Evolutionary conservation across 2,329 filamentous ascomycete genomes (phyloP), one percentile per base, ranked within the genome.

Genomic region (Daldinia sp.): DNA sequence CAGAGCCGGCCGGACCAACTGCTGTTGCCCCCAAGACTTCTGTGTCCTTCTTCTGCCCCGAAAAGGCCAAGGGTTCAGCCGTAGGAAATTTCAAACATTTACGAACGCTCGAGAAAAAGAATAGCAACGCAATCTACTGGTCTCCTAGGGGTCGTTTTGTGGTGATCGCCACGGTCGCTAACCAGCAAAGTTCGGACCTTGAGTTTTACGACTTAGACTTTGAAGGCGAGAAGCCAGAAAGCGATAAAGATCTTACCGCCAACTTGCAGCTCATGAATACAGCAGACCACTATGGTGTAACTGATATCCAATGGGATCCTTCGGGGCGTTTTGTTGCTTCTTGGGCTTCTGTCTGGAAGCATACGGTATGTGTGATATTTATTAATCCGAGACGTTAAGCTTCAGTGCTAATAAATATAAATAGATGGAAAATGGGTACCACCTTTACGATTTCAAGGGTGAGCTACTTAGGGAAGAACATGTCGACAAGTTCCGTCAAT

Each of bases 101-200:
- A 70, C 89, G 93, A 67, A 98, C 94, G 7, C 84, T 97, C 58
- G 95, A 99, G 73, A 98, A 98, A 88, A 98, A 98, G 88, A 98
- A 96, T 81, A 97, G 91, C 86, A 99, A 99, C 76, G 94, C 92
- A 69, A 99, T 99, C 75, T 98, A 98, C 87, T 99, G 95, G 95
- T 96, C 93, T 17, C 95, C 95, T 21, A 92, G 90, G 78, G 95
- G 95, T 55, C 90, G 95, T 49, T 99, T 99, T 74, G 94, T 98
- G 34, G 90, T 98, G 47, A 88, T 99, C 57, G 95, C 93, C 55
- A 96, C 95, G 9, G 92, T 99, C 54, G 88, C 92, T 79, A 97
- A 94, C 73, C 90, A 93, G 76, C 92, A 97, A 79, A 94, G 90
- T 80, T 96, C 93, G 68, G 95, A 99, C 68, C 88, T 99, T 63